A percentile compares a stretch with the other conserved stretches of the same genome.
Conservation (phyloP, 2,329 filamentous ascomycete genomes). For the Amesomyces nigricolor region DNA sequence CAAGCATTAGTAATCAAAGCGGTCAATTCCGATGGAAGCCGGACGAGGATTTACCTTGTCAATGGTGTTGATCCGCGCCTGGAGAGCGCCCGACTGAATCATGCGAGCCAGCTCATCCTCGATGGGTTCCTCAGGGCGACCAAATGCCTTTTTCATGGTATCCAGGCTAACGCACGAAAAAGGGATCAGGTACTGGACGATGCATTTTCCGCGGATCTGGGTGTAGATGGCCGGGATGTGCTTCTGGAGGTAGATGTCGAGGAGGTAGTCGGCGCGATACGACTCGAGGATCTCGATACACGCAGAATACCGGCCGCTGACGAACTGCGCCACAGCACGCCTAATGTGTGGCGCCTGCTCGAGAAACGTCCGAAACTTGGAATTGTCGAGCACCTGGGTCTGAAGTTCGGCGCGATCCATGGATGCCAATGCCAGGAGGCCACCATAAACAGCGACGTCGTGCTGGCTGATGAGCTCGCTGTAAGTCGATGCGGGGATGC, state of each 20-base stretch:
- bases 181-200: slow-evolving; percentile 85
- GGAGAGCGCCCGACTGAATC: slow-evolving; percentile 66
- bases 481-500: slow-evolving; percentile 46
- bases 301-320: slow-evolving; percentile 79
- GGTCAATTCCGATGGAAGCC: background rate
- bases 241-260: slow-evolving; percentile 78
- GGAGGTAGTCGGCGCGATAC: slow-evolving; percentile 78
- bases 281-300: slow-evolving; percentile 78
- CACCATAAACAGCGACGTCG: slow-evolving; percentile 88
- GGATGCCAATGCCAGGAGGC: slow-evolving; percentile 80
- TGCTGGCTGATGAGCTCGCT: slow-evolving; percentile 73
- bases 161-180: slow-evolving; percentile 82
- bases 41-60: slow-evolving; percentile 50
- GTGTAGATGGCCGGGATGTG: slow-evolving; percentile 67
- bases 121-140: slow-evolving; percentile 54
- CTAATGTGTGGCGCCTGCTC: slow-evolving; percentile 93
- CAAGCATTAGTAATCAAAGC: background rate
- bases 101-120: slow-evolving; percentile 71
- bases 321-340: slow-evolving; percentile 83
- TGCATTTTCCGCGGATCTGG: slow-evolving; percentile 80
- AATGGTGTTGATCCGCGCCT: slow-evolving; percentile 79
- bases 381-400: slow-evolving; percentile 69
- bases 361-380: slow-evolving; percentile 75
- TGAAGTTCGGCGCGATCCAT: slow-evolving; percentile 78
- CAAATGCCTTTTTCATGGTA: slow-evolving; percentile 73